phyloP scores from a whole-genome alignment of 169 alveolate species.

The Plasmodium inui region DNA sequence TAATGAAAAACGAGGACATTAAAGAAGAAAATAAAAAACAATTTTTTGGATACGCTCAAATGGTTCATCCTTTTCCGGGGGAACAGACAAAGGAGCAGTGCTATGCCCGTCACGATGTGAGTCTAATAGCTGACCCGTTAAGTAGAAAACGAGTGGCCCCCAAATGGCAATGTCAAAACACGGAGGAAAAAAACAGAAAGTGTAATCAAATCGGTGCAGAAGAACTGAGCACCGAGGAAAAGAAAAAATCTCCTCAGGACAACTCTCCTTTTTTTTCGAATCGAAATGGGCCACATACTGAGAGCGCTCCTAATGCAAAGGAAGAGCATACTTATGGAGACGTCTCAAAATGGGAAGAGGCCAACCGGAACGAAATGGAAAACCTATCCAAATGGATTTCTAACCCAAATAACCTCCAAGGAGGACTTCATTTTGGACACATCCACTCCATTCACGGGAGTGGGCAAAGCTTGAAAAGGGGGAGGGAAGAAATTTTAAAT shows the following conservation, averaged over 20 bases:
- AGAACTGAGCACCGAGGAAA: background rate
- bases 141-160: background rate
- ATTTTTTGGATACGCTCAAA: background rate
- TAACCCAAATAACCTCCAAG: background rate
- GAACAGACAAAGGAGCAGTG: background rate
- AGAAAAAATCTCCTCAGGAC: background rate
- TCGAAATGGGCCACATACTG: background rate
- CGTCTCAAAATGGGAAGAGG: background rate
- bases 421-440: background rate
- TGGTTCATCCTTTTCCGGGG: background rate
- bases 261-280: background rate
- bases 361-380: background rate
- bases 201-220: background rate
- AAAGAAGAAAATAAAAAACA: background rate
- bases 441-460: background rate
- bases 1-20: background rate
- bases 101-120: background rate
- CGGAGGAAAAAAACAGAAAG: background rate
- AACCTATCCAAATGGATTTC: background rate
- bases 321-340: background rate
- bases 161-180: background rate
- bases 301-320: background rate
- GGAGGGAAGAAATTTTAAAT: conserved; percentile 1
- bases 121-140: background rate
- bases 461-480: background rate